Conservation (phyloP, 1,139 yeast species). For the Arxiozyma bovina region DNA sequence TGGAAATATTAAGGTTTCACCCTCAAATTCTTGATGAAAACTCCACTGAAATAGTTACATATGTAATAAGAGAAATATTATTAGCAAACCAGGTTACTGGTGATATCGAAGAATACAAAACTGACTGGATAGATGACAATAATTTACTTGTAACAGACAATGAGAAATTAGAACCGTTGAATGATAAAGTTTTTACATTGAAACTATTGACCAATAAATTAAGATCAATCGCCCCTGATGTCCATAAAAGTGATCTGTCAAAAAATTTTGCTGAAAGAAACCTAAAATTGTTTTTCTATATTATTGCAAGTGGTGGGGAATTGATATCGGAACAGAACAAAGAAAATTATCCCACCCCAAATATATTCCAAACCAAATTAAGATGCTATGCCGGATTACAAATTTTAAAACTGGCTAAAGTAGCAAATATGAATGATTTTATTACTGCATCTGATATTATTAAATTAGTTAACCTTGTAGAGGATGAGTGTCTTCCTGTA, state of each 20-base stretch:
- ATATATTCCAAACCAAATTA: conserved; percentile 47
- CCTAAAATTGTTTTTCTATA: conserved; percentile 54
- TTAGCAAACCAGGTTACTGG: conserved; percentile 38
- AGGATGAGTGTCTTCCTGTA: conserved; percentile 56
- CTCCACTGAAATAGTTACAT: conserved; percentile 50
- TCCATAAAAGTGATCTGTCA: conserved; percentile 24
- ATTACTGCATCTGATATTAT: conserved; percentile 47
- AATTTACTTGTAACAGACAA: conserved; percentile 32
- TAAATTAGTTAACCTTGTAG: conserved; percentile 51
- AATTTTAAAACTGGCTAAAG: conserved; percentile 56
- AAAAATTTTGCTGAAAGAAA: conserved; percentile 50
- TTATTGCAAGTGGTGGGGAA: conserved; percentile 78
- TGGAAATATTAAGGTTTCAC: conserved; percentile 50
- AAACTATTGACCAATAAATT: conserved; percentile 58
- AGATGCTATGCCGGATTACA: conserved; percentile 62
- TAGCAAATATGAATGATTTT: conserved; percentile 43
- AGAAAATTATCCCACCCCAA: conserved; percentile 55
- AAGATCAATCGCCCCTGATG: conserved; percentile 36
- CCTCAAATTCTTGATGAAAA: conserved; percentile 46
- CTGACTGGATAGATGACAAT: conserved; percentile 44
- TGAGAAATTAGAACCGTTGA: conserved; percentile 29
- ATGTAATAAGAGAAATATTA: conserved; percentile 53
- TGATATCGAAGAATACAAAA: conserved; percentile 11
- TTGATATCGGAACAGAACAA: conserved; percentile 42
- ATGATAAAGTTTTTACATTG: conserved; percentile 47